Evolutionary conservation across 2,329 filamentous ascomycete species (phyloP).

Genomic region (Fusarium sp.): DNA sequence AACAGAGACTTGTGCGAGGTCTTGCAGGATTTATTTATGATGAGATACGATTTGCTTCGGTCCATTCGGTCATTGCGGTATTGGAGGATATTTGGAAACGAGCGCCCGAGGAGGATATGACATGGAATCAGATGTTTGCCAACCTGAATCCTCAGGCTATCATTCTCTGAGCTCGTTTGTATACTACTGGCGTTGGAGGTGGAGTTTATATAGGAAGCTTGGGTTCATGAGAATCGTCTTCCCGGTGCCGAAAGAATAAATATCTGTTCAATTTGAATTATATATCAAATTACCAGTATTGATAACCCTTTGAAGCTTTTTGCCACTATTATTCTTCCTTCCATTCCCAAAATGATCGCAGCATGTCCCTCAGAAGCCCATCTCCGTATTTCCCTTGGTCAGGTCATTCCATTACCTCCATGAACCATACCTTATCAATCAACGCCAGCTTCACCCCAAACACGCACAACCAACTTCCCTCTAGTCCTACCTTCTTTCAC

Average conservation of each 20-base stretch:
- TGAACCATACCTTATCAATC: neutral
- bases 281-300: fast-evolving
- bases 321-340: fast-evolving
- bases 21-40: conserved; percentile 42
- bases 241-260: neutral
- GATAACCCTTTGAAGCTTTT: fast-evolving
- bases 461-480: conserved; percentile 23
- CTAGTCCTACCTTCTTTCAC: conserved; percentile 4
- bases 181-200: neutral
- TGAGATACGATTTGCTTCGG: conserved; percentile 47
- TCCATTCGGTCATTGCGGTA: conserved; percentile 48
- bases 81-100: conserved; percentile 39
- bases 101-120: neutral
- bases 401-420: neutral
- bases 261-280: neutral
- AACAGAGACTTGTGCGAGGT: conserved; percentile 39
- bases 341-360: fast-evolving
- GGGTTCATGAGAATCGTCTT: neutral
- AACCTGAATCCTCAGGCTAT: conserved; percentile 39
- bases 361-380: fast-evolving
- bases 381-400: fast-evolving
- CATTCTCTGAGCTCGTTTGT: conserved; percentile 22
- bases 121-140: conserved; percentile 40
- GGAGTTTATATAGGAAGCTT: no score
- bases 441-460: neutral